Evolutionary conservation across 2,329 filamentous ascomycete genomes (phyloP).

Genomic region (Camptophora hylomeconis): DNA sequence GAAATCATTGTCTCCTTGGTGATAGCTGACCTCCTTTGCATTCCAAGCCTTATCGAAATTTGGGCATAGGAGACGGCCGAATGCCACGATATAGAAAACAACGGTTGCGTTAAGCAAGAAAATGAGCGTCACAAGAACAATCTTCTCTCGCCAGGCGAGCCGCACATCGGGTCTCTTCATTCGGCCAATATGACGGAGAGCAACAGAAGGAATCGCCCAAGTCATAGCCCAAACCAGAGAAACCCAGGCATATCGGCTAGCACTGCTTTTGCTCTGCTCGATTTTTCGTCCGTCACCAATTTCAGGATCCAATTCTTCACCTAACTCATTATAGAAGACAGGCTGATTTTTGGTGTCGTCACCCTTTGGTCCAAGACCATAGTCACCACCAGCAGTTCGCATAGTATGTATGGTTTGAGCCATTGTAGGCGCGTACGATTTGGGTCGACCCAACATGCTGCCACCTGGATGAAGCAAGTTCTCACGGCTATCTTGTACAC

Average conservation of each 20-base stretch:
- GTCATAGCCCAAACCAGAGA: constrained; percentile 72
- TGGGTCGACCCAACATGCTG: constrained; percentile 42
- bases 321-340: constrained; percentile 56
- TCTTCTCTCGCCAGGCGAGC: constrained; percentile 93
- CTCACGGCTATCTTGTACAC: constrained; percentile 56
- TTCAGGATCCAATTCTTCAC: constrained; percentile 63
- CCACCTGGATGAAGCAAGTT: constrained; percentile 50
- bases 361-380: constrained; percentile 76
- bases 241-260: constrained; percentile 64
- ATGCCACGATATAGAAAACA: constrained; percentile 83
- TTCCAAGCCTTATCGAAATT: constrained; percentile 87
- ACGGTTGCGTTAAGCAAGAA: constrained; percentile 66
- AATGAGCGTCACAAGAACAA: constrained; percentile 72
- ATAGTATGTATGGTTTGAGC: constrained; percentile 47
- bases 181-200: constrained; percentile 67
- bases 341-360: constrained; percentile 62
- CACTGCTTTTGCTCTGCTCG: constrained; percentile 52
- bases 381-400: constrained; percentile 59
- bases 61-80: constrained; percentile 76
- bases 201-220: constrained; percentile 84
- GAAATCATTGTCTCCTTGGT: constrained; percentile 62
- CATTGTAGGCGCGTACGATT: constrained; percentile 46
- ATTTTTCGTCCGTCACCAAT: constrained; percentile 65
- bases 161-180: constrained; percentile 97
- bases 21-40: constrained; percentile 51